Base-by-base conservation (phyloP, 257 asterid genomes). In the Solanum ossicruentum region DNA sequence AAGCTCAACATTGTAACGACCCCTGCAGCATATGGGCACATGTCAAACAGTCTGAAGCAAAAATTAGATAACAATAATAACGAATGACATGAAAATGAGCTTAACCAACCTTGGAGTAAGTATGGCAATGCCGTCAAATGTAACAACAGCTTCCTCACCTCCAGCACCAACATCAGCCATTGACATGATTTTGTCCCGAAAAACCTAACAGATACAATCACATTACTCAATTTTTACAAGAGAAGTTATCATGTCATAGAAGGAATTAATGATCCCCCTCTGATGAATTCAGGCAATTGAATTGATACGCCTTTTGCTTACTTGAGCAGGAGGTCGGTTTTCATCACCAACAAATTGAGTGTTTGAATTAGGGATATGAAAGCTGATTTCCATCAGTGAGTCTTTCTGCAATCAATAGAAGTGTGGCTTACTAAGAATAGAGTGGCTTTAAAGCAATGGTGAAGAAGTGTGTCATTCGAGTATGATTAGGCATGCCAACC, bases 131-230 rank as follows among this genome's bases (percentile, higher is more conserved):
- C 96, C 95, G 69, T 97, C 99, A 81, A 97, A 97, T 49, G 97
- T 93, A 80, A 92, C 97, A 86, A 97, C 97, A 84, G 99, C 93
- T 81, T 93, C 97, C 86, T 95, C 98, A 86, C 98, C 99, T 88
- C 98, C 99, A 15, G 93, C 92, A 70, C 96, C 98, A 58, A 94
- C 98, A 91, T 97, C 99, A 11, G 99, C 98, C 98, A 94, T 93
- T 77, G 94, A 91, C 87, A 94, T 89, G 86, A 95, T 97, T 91
- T 90, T 92, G 88, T 97, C 98, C 15, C 95, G 92, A 78, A 97
- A 93, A 26, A 97, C 98, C 99, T 97, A 84, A 83, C 18, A 77
- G 39, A 75, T 67, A 85, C 77, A 67, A 21, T 32, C 65, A 20
- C 10, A 83, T 49, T 65, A 83, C 36, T 45, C 89, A 88, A 65